Conservation (phyloP, 441 rosid species). For the Erodium moschatum region DNA sequence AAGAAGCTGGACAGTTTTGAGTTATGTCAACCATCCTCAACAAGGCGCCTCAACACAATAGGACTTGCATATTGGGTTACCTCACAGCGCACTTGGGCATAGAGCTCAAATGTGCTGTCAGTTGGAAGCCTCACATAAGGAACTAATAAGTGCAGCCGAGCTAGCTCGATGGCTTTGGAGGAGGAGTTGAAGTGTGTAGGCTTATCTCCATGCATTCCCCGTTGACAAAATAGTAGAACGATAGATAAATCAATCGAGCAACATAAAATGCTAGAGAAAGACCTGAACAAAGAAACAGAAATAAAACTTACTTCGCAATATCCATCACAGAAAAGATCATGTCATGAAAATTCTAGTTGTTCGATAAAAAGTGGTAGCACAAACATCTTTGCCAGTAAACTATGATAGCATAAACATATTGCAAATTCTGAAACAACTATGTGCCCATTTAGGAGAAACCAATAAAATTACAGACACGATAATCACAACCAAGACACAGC, state of each 20-base stretch:
- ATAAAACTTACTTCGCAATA: neutral
- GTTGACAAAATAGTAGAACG: neutral
- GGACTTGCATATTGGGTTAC: neutral
- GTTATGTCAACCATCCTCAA: neutral
- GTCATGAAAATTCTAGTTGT: neutral
- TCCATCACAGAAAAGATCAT: neutral
- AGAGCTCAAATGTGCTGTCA: neutral
- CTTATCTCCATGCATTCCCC: no score
- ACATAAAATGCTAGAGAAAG: neutral
- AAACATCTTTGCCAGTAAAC: neutral
- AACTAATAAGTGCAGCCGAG: neutral
- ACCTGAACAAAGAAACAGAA: neutral
- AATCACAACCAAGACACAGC: neutral
- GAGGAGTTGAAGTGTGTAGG: neutral
- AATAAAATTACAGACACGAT: neutral
- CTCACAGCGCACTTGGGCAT: constrained; percentile 1
- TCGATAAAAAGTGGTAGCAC: neutral
- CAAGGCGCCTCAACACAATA: neutral
- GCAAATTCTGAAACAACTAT: neutral
- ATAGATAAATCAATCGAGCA: neutral
- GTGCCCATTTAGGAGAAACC: neutral
- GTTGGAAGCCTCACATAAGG: neutral
- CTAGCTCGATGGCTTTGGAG: neutral
- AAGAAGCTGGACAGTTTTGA: neutral
- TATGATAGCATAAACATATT: neutral